Evolutionary conservation across 176 grass and related monocot genomes (phyloP).

Genomic region (Paspalum notatum): DNA sequence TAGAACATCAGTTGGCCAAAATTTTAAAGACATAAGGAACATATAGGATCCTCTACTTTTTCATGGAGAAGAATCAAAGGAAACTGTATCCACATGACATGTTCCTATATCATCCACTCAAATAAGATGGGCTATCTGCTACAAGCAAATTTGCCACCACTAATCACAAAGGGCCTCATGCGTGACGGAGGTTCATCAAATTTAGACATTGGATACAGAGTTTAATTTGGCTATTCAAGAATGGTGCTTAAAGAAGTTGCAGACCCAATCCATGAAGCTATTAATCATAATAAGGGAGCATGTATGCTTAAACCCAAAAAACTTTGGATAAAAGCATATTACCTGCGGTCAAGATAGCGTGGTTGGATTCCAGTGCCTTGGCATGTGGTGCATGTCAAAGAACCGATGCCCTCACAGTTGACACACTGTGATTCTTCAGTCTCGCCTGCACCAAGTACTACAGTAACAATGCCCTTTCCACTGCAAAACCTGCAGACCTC

Average conservation of each 20-base stretch:
- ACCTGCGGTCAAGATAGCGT: constrained; percentile 99
- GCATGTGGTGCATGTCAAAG: constrained; percentile 95
- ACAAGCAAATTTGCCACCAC: constrained; percentile 6
- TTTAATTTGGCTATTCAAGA: background rate
- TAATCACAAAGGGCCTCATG: constrained; percentile 9
- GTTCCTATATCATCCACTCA: background rate
- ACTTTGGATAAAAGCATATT: constrained; percentile 15
- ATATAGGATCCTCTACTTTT: background rate
- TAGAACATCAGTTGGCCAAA: background rate
- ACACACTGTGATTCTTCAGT: constrained; percentile 74
- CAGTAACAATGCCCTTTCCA: constrained; percentile 60
- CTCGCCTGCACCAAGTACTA: constrained; percentile 74
- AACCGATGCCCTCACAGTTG: constrained; percentile 80
- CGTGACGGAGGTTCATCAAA: constrained; percentile 12
- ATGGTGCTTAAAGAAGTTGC: too few species aligned
- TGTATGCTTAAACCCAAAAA: background rate
- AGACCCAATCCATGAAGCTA: background rate
- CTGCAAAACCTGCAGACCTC: constrained; percentile 94
- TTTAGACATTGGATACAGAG: background rate
- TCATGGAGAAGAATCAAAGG: background rate
- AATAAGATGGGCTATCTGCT: background rate
- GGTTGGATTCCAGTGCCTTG: constrained; percentile 97
- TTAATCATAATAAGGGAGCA: background rate
- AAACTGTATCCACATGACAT: background rate
- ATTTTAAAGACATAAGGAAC: background rate